Evolutionary conservation across 345 rosid species (phyloP), one percentile per base, ranked within the genome.

Genomic region (Barbarea vulgaris): DNA sequence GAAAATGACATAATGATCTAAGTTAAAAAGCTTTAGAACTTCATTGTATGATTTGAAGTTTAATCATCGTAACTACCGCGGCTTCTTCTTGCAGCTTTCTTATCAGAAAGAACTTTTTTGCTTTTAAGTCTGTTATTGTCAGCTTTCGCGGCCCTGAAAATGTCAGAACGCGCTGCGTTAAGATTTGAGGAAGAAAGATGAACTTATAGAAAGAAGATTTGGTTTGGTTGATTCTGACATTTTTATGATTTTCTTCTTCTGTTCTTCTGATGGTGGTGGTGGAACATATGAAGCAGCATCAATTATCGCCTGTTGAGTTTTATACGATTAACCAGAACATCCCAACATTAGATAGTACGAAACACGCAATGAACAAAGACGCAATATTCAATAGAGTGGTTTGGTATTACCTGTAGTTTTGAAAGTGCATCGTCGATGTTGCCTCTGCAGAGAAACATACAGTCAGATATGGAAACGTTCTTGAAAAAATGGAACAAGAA

Each of bases 181-280:
- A 59, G 53, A 17, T 21, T 3, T 15, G 15, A 25, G 33, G 28
- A 55, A 28, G 13, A 65, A 22, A 37, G 24, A 64, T 18, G 34
- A 13, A 37, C 22, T 18, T 3, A 47, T 46, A 9, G 24, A 50
- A 59, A 18, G 52, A 44, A 31, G 34, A 37, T 41, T 27, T 41
- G 59, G 21, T 44, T 47, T 33, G 31, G 60, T 21, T 37, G 72
- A 48, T 48, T 61, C 90, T 81, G 72, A 89, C 96, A 93, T 59
- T 80, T 87, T 89, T 12, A 88, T 90, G 33, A 89, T 92, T 78
- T 88, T 92, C 83, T 95, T 95, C 86, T 93, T 95, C 80, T 95
- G 93, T 81, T 95, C 99, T 83, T 95, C 97, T 30, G 98, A 87
- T 61, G 99, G 99, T 63, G 98, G 97, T 1, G 98, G 99, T 7